Evolutionary conservation across 148 eudicot genomes (phyloP), one percentile per base, ranked within the genome.

Genomic region (Chenopodium berlandieri): DNA sequence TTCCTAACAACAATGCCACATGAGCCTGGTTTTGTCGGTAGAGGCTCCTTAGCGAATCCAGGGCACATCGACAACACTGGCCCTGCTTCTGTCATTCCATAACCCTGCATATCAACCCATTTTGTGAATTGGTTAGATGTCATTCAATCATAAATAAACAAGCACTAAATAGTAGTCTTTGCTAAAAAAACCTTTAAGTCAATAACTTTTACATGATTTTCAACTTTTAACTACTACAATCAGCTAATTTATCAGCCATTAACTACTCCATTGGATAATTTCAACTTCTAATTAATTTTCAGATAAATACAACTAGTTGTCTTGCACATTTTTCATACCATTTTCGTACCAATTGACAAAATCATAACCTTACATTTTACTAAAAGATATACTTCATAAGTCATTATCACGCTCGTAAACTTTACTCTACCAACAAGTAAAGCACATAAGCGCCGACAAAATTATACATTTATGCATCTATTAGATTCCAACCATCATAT

Each of bases 11-110:
- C 98, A 0, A 90, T 86, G 5, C 99, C 98, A 69, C 99, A 96
- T 0, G 98, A 92, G 4, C 99, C 99, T 0, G 99, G 85, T 87
- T 96, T 96, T 0, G 89, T 87, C 52, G 90, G 92, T 34, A 89
- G 86, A 1, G 99, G 90, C 71, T 92, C 94, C 84, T 94, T 96
- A 0, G 97, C 97, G 75, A 96, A 96, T 1, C 89, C 93, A 52
- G 91, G 88, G 73, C 97, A 94, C 98, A 96, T 91, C 30, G 98
- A 87, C 65, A 94, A 54, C 73, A 92, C 94, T 10, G 97, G 99
- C 56, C 99, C 99, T 0, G 98, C 98, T 81, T 96, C 99, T 0
- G 99, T 96, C 99, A 96, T 96, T 78, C 99, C 99, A 54, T 96
- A 96, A 0, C 99, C 99, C 99, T 96, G 76, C 78, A 77, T 37